A percentile compares a stretch with the other conserved stretches of the same genome.
Evolutionary conservation across 306 rosid species (phyloP).

Genomic region (Alnus rubra): DNA sequence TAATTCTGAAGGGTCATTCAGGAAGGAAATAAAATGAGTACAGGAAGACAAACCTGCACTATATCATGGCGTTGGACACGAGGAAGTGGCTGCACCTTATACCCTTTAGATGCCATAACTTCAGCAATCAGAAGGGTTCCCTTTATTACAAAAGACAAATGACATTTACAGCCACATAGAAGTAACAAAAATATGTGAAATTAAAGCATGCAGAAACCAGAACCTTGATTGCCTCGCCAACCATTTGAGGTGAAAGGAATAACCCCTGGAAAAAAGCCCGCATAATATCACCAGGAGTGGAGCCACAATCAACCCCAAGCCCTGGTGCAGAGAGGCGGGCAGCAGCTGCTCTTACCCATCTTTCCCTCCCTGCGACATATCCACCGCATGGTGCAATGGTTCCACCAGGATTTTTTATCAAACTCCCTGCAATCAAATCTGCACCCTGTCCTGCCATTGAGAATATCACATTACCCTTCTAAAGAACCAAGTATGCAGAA

Average conservation of each 20-base stretch:
- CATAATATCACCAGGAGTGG: slow-evolving; percentile 86
- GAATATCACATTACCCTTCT: slow-evolving; percentile 20
- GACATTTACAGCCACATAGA: slow-evolving; percentile 23
- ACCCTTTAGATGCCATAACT: slow-evolving; percentile 81
- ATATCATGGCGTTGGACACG: slow-evolving; percentile 67
- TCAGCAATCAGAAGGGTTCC: slow-evolving; percentile 85
- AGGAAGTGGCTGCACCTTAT: slow-evolving; percentile 87
- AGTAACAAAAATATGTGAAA: slow-evolving; percentile 20
- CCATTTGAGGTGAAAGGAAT: slow-evolving; percentile 99
- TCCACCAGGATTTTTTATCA: slow-evolving; percentile 96
- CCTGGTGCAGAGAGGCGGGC: slow-evolving; percentile 96
- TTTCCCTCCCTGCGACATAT: slow-evolving; percentile 78
- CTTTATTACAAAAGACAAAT: slow-evolving; percentile 38
- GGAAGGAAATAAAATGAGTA: slow-evolving; percentile 1
- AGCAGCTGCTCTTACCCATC: slow-evolving; percentile 82
- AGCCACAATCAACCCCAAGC: slow-evolving; percentile 85
- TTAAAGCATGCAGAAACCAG: slow-evolving; percentile 21
- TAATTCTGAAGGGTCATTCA: slow-evolving; percentile 1
- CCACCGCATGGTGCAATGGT: slow-evolving; percentile 95
- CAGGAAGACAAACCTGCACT: slow-evolving; percentile 63
- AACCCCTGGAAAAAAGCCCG: slow-evolving; percentile 88
- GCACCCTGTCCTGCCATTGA: slow-evolving; percentile 65
- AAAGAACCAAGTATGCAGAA: slow-evolving; percentile 26
- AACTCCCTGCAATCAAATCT: slow-evolving; percentile 91
- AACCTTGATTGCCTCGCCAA: slow-evolving; percentile 97